phyloP scores from a whole-genome alignment of 1,284 basidiomycete species.

The Puccinia brachypodii region DNA sequence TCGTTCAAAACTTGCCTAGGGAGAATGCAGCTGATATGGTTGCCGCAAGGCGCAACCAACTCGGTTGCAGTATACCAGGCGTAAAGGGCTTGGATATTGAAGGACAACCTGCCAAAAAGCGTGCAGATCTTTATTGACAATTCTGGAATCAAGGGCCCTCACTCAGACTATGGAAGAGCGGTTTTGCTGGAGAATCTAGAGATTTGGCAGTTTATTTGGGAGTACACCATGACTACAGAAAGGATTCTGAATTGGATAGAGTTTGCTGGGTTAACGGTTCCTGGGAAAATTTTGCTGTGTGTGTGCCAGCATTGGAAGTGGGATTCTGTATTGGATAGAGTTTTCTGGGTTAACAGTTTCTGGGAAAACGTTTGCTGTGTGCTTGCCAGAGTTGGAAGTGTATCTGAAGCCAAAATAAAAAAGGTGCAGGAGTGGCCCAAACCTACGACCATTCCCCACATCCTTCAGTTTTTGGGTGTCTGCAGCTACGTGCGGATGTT shows the following conservation, averaged over 20 bases:
- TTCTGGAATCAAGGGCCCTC: conserved; percentile 11
- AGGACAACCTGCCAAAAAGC: not conserved
- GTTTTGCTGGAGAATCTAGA: not conserved
- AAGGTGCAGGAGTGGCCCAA: too few species aligned
- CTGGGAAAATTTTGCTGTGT: not conserved
- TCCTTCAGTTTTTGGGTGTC: conserved; percentile 8
- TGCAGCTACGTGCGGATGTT: conserved; percentile 29
- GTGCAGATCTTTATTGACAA: conserved; percentile 17
- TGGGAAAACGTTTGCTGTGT: not conserved
- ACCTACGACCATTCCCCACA: not conserved
- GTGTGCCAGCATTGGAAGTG: conserved; percentile 3
- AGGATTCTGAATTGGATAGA: conserved; percentile 2
- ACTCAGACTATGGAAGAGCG: not conserved
- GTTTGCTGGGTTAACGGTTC: not conserved
- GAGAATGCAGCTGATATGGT: not conserved
- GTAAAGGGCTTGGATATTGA: not conserved
- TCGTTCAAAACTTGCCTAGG: not conserved
- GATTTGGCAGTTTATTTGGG: not conserved
- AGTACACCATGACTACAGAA: not conserved
- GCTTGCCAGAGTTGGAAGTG: not conserved
- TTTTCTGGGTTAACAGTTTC: not conserved
- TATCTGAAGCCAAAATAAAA: too few species aligned
- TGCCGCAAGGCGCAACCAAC: conserved; percentile 22
- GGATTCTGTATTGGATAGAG: conserved; percentile 4
- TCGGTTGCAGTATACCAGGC: conserved; percentile 12